phyloP scores from a whole-genome alignment of 192 early-diverging fungal species.

The Phycomyces blakesleeanus region DNA sequence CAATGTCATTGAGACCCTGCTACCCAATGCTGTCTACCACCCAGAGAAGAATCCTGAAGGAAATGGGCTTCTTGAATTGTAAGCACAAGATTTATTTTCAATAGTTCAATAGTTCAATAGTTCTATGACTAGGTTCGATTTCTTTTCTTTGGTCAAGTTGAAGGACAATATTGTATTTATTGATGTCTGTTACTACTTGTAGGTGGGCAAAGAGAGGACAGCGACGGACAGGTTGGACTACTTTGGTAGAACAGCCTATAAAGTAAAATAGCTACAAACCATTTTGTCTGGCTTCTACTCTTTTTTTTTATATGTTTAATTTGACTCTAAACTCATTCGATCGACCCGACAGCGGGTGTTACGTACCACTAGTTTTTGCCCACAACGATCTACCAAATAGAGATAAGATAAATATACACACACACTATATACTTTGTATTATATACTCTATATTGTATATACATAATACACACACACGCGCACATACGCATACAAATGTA shows the following conservation, averaged over 20 bases:
- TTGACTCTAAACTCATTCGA: too few relatives aligned
- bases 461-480: too few relatives aligned
- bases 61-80: slow-evolving; percentile 76
- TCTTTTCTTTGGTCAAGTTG: neutral
- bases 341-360: too few relatives aligned
- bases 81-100: slow-evolving; percentile 32
- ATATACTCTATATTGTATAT: too few relatives aligned
- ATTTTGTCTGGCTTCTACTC: too few relatives aligned
- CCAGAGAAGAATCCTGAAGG: slow-evolving; percentile 57
- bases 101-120: neutral
- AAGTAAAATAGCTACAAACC: neutral
- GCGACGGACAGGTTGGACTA: slow-evolving; percentile 40
- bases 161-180: too few relatives aligned
- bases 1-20: slow-evolving; percentile 83
- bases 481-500: too few relatives aligned
- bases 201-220: slow-evolving; percentile 38
- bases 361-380: too few relatives aligned
- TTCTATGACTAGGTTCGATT: neutral
- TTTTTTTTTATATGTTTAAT: too few relatives aligned
- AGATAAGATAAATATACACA: too few relatives aligned
- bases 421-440: too few relatives aligned
- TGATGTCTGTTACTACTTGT: neutral
- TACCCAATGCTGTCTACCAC: slow-evolving; percentile 72
- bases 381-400: too few relatives aligned
- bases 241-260: neutral